Evolutionary conservation across 73 alveolate species (phyloP).

Genomic region (Effrenium voratum): DNA sequence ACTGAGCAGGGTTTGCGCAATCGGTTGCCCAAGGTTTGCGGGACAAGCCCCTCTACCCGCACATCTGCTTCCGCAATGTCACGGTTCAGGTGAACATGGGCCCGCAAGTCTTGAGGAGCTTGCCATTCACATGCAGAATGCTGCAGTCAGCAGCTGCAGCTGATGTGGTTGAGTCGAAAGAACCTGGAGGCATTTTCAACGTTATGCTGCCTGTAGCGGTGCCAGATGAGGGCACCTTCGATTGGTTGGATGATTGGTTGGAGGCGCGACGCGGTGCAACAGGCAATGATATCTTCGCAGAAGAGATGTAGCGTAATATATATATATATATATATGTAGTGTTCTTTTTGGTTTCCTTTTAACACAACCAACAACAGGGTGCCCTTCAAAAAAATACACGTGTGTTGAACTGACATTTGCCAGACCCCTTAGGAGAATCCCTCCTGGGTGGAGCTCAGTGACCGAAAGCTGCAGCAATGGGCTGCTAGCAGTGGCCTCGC

Average conservation of each 20-base stretch:
- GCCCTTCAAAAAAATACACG: too few relatives aligned
- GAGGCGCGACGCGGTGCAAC: too few relatives aligned
- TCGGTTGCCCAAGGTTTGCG: background rate
- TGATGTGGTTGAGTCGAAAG: slow-evolving; percentile 30
- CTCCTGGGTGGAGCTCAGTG: slow-evolving; percentile 33
- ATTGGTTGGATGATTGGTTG: slow-evolving; percentile 29
- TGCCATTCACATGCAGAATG: slow-evolving; percentile 41
- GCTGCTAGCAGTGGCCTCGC: slow-evolving; percentile 25
- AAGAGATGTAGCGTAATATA: too few relatives aligned
- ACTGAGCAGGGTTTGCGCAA: background rate
- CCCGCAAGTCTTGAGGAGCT: background rate
- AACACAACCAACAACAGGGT: too few relatives aligned
- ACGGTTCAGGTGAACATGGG: slow-evolving; percentile 50
- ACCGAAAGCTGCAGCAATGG: slow-evolving; percentile 33
- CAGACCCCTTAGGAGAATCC: background rate
- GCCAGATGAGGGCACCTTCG: slow-evolving; percentile 27
- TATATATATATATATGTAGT: too few relatives aligned
- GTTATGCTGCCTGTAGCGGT: slow-evolving; percentile 14
- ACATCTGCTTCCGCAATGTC: slow-evolving; percentile 34
- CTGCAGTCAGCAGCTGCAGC: slow-evolving; percentile 47
- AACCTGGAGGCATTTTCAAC: background rate
- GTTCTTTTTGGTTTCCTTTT: too few relatives aligned
- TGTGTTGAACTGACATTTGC: slow-evolving; percentile 4
- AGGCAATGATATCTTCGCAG: too few relatives aligned
- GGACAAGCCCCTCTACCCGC: slow-evolving; percentile 38